Percentiles rank a stretch among this genome's conserved stretches.
phyloP scores from a whole-genome alignment of 2,329 filamentous ascomycete genomes.

The Teratosphaeria epicoccoides region DNA sequence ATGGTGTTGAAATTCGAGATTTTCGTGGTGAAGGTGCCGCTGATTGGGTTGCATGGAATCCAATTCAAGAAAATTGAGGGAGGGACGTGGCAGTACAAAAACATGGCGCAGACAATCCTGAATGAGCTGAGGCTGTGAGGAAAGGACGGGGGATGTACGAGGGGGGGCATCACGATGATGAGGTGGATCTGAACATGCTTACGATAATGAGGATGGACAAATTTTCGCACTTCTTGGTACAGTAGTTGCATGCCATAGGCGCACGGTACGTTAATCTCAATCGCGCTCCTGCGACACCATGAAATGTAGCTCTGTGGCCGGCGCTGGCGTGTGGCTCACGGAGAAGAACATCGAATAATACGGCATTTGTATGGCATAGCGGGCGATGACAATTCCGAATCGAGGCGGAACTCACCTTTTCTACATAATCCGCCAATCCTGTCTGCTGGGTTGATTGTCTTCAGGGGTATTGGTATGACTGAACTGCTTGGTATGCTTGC shows the following conservation, averaged over 20 bases:
- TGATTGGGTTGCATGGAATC: slow-evolving; percentile 85
- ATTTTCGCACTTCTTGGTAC: no score
- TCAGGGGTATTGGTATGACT: no score
- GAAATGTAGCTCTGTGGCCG: background rate
- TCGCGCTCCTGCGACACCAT: no score
- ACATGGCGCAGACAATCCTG: slow-evolving; percentile 92
- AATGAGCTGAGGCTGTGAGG: slow-evolving; percentile 54
- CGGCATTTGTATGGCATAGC: background rate
- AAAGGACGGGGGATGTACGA: background rate
- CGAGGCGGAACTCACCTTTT: no score
- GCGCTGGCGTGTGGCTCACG: background rate
- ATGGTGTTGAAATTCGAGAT: slow-evolving; percentile 89
- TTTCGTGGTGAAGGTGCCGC: slow-evolving; percentile 90
- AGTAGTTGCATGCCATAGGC: background rate
- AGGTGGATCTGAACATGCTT: no score
- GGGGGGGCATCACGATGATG: background rate
- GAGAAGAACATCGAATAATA: background rate
- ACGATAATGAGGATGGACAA: no score
- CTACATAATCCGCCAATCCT: no score
- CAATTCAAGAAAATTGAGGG: slow-evolving; percentile 96
- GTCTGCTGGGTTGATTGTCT: no score
- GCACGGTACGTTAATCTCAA: no score
- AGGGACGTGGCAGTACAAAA: slow-evolving; percentile 97
- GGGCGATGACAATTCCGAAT: no score
- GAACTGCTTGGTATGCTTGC: no score